Percentiles rank a stretch among this genome's conserved stretches.
phyloP scores from a whole-genome alignment of 2,329 filamentous ascomycete genomes.

The Herpotrichia juniperi region DNA sequence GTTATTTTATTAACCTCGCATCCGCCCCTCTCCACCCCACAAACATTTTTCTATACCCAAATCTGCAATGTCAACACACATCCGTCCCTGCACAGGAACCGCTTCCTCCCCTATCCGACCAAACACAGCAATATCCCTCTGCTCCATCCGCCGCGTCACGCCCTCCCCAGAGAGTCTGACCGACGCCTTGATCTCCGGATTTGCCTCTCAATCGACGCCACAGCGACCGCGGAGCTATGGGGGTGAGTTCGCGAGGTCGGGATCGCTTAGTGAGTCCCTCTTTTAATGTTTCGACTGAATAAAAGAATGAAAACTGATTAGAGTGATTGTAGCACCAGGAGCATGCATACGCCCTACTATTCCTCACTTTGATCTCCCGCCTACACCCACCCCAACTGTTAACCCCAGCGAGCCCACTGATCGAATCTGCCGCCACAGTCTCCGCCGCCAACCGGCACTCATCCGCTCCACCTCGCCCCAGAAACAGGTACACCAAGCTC shows the following conservation, averaged over 20 bases:
- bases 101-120: conserved; percentile 22
- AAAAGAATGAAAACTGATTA: neutral
- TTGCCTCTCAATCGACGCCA: neutral
- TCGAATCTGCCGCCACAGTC: too few relatives aligned
- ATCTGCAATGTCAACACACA: neutral
- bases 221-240: neutral
- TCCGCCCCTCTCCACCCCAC: neutral
- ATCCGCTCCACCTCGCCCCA: too few relatives aligned
- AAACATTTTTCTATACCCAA: neutral
- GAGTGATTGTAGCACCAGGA: neutral
- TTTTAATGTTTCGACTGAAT: too few relatives aligned
- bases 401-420: neutral
- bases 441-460: too few relatives aligned
- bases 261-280: neutral
- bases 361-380: neutral
- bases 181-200: neutral
- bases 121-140: conserved; percentile 21
- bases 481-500: too few relatives aligned
- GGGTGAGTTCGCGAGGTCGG: neutral
- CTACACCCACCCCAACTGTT: neutral
- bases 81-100: conserved; percentile 3
- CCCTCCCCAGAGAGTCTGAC: conserved; percentile 24
- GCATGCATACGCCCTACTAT: neutral
- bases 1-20: neutral
- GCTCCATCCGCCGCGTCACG: conserved; percentile 33